phyloP scores from a whole-genome alignment of 176 grass and related monocot species.

The Oryza longistaminata region DNA sequence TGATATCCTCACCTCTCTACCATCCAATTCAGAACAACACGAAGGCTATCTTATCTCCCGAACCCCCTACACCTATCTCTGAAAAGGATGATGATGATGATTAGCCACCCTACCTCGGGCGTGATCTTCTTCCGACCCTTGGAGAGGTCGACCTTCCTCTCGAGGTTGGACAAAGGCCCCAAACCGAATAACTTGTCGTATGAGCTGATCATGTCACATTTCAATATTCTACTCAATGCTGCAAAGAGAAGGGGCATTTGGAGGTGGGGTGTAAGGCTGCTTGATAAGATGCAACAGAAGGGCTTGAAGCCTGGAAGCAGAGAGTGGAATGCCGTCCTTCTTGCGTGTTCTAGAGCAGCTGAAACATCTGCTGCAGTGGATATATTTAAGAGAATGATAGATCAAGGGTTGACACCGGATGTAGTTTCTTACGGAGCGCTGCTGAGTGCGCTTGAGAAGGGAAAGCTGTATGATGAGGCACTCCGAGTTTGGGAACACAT shows the following conservation, averaged over 20 bases:
- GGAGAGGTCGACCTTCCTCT: constrained; percentile 74
- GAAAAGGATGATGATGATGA: not conserved
- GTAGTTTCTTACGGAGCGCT: constrained; percentile 73
- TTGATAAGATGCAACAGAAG: constrained; percentile 92
- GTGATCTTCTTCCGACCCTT: constrained; percentile 55
- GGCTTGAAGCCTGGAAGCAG: constrained; percentile 63
- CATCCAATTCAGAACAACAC: not conserved
- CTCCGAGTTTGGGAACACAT: constrained; percentile 81
- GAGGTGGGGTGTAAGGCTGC: constrained; percentile 69
- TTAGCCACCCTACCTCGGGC: constrained; percentile 62
- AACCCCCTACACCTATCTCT: constrained; percentile 16
- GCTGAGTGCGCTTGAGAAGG: constrained; percentile 81
- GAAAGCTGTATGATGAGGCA: constrained; percentile 70
- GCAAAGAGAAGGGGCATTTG: constrained; percentile 72
- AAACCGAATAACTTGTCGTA: constrained; percentile 80
- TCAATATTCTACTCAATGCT: constrained; percentile 67
- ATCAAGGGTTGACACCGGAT: constrained; percentile 61
- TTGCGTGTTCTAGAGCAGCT: constrained; percentile 80
- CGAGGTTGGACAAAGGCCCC: constrained; percentile 70
- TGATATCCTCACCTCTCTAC: not conserved
- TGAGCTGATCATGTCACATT: constrained; percentile 76
- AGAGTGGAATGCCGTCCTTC: constrained; percentile 89
- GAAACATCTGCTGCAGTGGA: constrained; percentile 67
- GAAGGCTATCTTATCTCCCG: not conserved
- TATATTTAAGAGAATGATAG: constrained; percentile 78